phyloP scores from a whole-genome alignment of 495 filamentous ascomycete genomes.

The Aspergillus heteromorphus region DNA sequence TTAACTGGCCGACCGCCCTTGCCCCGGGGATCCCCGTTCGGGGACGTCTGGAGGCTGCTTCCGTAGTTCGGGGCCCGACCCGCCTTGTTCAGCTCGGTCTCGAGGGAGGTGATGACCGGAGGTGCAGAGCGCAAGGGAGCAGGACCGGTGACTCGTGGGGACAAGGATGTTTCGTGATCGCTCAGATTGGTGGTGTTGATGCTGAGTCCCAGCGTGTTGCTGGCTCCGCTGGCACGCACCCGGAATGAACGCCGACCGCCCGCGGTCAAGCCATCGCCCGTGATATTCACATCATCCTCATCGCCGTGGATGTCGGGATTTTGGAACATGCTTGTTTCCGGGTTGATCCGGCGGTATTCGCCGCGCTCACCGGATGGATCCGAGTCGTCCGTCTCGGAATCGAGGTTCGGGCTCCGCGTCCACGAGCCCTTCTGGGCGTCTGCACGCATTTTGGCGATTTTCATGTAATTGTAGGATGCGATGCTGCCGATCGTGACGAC shows the following conservation, averaged over 20 bases:
- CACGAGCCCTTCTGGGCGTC: constrained; percentile 46
- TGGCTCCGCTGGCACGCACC: constrained; percentile 33
- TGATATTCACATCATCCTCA: constrained; percentile 29
- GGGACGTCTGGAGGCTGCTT: constrained; percentile 16
- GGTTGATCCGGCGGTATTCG: constrained; percentile 26
- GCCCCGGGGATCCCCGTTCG: constrained; percentile 7
- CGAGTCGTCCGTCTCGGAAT: constrained; percentile 30
- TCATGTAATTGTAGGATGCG: constrained; percentile 88
- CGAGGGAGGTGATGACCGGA: constrained; percentile 27
- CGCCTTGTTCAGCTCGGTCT: constrained; percentile 21
- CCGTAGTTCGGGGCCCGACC: constrained; percentile 18
- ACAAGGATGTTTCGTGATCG: constrained; percentile 23
- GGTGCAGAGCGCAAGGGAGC: constrained; percentile 33
- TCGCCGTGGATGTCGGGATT: constrained; percentile 15
- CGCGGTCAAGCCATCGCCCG: constrained; percentile 18
- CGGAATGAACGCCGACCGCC: constrained; percentile 31
- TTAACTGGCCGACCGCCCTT: constrained; percentile 6
- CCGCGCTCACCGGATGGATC: constrained; percentile 19
- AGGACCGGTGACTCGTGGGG: constrained; percentile 10
- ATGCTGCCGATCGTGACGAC: constrained; percentile 87
- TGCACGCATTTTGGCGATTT: constrained; percentile 79
- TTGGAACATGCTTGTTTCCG: constrained; percentile 21
- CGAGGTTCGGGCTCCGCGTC: constrained; percentile 26
- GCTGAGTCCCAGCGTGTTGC: constrained; percentile 23
- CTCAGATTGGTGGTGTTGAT: constrained; percentile 31